Base-by-base conservation (phyloP, 208 protist genomes). In the Acanthamoeba royreba region DNA sequence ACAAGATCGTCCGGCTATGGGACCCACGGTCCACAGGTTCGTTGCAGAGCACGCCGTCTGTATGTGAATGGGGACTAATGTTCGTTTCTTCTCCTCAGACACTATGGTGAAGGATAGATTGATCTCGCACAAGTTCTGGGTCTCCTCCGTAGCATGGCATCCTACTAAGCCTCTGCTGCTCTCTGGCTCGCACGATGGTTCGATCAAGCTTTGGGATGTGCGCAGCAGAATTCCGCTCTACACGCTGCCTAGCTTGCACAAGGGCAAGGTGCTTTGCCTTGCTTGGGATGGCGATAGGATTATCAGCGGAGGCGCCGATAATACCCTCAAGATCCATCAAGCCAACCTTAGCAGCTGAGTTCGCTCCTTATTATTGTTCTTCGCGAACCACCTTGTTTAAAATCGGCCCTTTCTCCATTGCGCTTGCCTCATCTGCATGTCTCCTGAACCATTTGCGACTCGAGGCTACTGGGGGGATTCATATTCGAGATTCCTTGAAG, bases 181-280 rank as follows among this genome's bases (percentile, higher is more conserved):
- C 52, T 46, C 52, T 8, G 83, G 38, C n/a, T 90, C 83, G 17
- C 83, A 90, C 22, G 83, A 90, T 53, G 46, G 52, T 13, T 13
- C 46, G 38, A 47, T 90, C 52, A 90, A 69, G 83, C 31, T 90
- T 28, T 90, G 83, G 83, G 83, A 90, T 53, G 83, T 40, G 83
- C 83, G 83, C 46, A 90, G 83, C 53, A 3, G 35, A 0, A 90
- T 47, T 4, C 83, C 83, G 13, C 83, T 90, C 33, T 53, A 90
- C 83, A 90, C 83, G 33, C 35, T 90, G 83, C 46, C 52, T 4
- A 25, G 38, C 53, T n/a, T 43, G 38, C 83, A 69, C 53, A 69
- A 90, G 83, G 83, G 38, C 33, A 90, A 90, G 83, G 53, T 90
- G 52, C 83, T 90, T 25, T 61, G 52, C 52, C 52, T 69, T 31